Conservation (phyloP, 139 green algal species). For the Closterium sp. region DNA sequence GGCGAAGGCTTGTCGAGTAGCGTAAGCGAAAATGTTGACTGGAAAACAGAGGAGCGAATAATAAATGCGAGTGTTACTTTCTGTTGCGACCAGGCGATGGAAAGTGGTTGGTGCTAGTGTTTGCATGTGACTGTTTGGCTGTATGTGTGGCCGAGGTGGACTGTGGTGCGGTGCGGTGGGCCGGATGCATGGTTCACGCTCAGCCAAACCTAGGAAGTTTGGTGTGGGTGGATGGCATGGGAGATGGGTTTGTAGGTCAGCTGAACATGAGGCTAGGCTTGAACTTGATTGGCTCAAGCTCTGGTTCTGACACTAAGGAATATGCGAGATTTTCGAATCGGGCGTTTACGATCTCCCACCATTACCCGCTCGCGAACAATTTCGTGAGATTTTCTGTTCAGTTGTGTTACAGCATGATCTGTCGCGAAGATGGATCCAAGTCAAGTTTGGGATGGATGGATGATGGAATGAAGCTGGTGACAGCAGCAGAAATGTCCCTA, state of each 20-base stretch:
- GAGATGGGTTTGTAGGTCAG: background rate
- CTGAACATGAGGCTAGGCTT: background rate
- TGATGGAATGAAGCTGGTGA: no score
- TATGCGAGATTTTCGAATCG: background rate
- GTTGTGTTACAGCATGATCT: background rate
- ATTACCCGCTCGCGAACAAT: background rate
- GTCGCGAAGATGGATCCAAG: no score
- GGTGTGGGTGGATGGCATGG: no score
- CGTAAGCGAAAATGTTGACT: background rate
- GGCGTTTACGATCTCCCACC: background rate
- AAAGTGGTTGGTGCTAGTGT: background rate
- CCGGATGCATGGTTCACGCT: background rate
- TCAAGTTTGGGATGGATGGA: no score
- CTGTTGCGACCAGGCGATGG: background rate
- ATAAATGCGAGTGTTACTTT: background rate
- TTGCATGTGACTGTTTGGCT: background rate
- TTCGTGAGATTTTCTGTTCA: background rate
- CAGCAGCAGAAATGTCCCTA: background rate
- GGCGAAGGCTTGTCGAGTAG: background rate
- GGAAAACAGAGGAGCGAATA: background rate
- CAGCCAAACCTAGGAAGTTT: background rate
- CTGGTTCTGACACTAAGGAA: background rate
- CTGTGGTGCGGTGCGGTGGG: background rate
- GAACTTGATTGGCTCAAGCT: background rate
- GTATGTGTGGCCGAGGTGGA: background rate